A percentile compares a stretch with the other conserved stretches of the same genome.
These are phyloP conservation scores for Ailanthus altissimus DNA, from an alignment of 345 rosid genomes.

Conservation along the genomic window DNA sequence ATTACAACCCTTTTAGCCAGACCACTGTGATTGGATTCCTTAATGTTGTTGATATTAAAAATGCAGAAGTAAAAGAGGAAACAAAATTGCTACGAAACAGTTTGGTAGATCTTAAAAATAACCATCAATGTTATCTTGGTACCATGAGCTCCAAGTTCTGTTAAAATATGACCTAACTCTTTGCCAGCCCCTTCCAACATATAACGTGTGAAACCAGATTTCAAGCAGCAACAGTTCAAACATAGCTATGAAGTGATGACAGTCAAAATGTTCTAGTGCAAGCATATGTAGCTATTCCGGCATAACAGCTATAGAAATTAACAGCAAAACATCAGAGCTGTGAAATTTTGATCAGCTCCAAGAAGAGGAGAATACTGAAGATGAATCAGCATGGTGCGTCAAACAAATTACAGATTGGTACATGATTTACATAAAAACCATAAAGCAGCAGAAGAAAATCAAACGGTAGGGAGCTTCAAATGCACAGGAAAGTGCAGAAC, in stretches of 20 bases:
- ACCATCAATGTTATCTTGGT: neutral
- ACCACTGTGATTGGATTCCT: neutral
- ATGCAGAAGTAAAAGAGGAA: neutral
- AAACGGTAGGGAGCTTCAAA: neutral
- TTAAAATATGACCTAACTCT: neutral
- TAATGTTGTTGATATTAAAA: neutral
- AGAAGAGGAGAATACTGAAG: neutral
- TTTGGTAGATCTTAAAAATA: neutral
- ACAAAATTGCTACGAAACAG: neutral
- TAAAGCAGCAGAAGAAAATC: neutral
- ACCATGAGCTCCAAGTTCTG: neutral
- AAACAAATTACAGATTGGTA: neutral
- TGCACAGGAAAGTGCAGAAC: slow-evolving; percentile 34
- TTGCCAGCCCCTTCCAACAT: neutral
- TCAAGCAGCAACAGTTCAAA: neutral
- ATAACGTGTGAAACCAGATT: neutral
- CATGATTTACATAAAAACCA: neutral
- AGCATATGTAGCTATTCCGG: no score
- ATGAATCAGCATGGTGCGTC: neutral
- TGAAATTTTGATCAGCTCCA: neutral
- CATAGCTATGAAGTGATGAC: neutral
- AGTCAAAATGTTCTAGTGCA: neutral
- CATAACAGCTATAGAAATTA: no score
- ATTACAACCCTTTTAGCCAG: neutral
- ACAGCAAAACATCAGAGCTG: no score